Evolutionary conservation across 1,284 basidiomycete species (phyloP), one percentile per base, ranked within the genome.

Genomic region (Phlebopus sp.): DNA sequence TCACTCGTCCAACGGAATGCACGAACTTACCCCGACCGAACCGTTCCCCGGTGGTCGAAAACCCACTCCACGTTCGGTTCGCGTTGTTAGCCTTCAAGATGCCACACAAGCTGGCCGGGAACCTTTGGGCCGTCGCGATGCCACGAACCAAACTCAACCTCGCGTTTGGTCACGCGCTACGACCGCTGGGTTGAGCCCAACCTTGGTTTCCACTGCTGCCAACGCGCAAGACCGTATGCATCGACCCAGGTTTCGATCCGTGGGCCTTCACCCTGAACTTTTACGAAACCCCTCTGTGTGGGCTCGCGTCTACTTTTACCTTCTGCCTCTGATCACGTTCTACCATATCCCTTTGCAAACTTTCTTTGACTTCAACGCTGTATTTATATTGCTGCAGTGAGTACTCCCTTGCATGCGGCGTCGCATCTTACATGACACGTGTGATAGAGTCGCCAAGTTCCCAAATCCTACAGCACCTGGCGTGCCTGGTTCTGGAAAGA

Each of bases 341-440:
- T 80, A 77, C 17, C 84, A 88, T 60, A 70, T 91, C 37, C 80
- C 80, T 17, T 62, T 88, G 14, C 88, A 91, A 67, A 82, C 84
- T 2, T 90, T 84, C 59, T 81, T 91, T 63, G 88, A 91, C 61
- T 88, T 90, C 67, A 90, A 90, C 62, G 80, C 81, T 60, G 82
- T 83, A 58, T 91, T 81, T 69, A 80, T 88, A 55, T 63, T 91
- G 57, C 63, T 90, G 46, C 77, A 88, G 88, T 90, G 62, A 71
- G 89, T 82, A 42, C 23, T 37, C 30, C 46, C 13, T 46, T 41
- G 21, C 25, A 18, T 51, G 36, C 19, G 9, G 42, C 29, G 35
- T 47, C 44, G 53, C 51, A 50, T 17, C 50, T 46, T 44, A 43
- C 42, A 51, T 59, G 10, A 56, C 49, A 29, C 21, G 35, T 44